Base-by-base conservation (phyloP, 1,139 yeast genomes). In the Neolecta irregularis region DNA sequence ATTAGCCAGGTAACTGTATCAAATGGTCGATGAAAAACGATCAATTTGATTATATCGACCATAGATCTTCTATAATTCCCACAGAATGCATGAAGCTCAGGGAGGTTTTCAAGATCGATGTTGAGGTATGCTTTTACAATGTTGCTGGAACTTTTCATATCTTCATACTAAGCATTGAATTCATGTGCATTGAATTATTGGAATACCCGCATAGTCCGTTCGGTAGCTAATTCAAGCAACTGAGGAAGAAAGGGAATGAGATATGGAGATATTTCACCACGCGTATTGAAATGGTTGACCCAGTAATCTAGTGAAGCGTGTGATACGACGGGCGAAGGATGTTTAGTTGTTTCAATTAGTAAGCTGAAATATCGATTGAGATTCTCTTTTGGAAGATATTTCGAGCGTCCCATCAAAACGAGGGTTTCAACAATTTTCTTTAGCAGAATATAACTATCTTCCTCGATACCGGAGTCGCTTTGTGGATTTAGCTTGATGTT, bases 381-480 rank as follows among this genome's bases (percentile, higher is more conserved):
- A 49, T 17, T 12, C 6, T 9, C 6, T 6, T 75, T 80, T 1
- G 75, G 62, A 22, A 61, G 57, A 15, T 70, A 73, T 40, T 78
- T 60, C 52, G 73, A 74, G 48, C 77, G 93, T 47, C 93, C 81
- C 28, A 88, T 61, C 1, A 92, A 81, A 26, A 88, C 93, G 34
- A 85, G 71, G 80, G 88, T 78, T 53, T 91, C 98, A 4, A 85
- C 94, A 16, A 88, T 67, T 55, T 88, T 85, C 52, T 88, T 88
- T 44, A 79, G 60, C 41, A 88, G 65, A 1, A 92, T 72, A 52
- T 91, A 88, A 34, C 64, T 58, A 24, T 68, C 67, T 48, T 83
- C 95, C 52, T 83, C 93, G 24, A 81, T 65, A 48, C 74, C 79
- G n/a, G n/a, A n/a, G n/a, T n/a, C n/a, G n/a, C n/a, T n/a, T n/a